Base-by-base conservation (phyloP, 768 basidiomycete species). In the Trichaptum fuscoviolaceum region DNA sequence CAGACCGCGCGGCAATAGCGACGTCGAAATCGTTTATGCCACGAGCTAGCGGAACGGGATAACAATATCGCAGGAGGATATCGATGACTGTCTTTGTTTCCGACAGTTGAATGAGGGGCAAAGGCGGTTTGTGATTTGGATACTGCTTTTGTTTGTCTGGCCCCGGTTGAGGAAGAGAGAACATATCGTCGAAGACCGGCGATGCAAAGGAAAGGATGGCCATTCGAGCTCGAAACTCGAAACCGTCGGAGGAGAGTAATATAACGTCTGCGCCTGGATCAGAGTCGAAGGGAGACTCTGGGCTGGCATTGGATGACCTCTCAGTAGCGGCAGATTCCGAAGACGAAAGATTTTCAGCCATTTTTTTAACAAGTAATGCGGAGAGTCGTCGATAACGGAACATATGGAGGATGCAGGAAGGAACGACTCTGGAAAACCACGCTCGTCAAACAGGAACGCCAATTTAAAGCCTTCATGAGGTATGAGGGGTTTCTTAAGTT, bases 1-100 rank as follows among this genome's bases (percentile, higher is more conserved):
- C 67, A 72, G 60, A 23, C 70, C 62, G 18, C 9, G 52, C 27
- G 64, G 27, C 3, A 64, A 20, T 12, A 52, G 42, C 35, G 12
- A 60, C 58, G 9, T 67, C 63, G 2, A 66, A 7, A 52, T 52
- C 42, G 1, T 58, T 59, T 1, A 42, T 1, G 35, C 67, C 24
- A 7, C 15, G 24, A 6, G 67, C 64, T 25, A 23, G 26, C 10
- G 60, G 52, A 5, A 70, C 7, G 18, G 69, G 71, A 58, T 71
- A 70, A 62, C 63, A 64, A 52, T 70, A 59, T 8, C 65, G 64
- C 15, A 70, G 66, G 24, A 70, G 52, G 10, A 9, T 59, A 18
- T 70, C 64, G 35, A 70, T 4, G 10, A 52, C 42, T 52, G 15
- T 12, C 20, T 20, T 20, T 12, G 42, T 52, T 52, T 52, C 42